Conservation (phyloP, 805 yeast genomes). For the Cyberlindnera lachancei region DNA sequence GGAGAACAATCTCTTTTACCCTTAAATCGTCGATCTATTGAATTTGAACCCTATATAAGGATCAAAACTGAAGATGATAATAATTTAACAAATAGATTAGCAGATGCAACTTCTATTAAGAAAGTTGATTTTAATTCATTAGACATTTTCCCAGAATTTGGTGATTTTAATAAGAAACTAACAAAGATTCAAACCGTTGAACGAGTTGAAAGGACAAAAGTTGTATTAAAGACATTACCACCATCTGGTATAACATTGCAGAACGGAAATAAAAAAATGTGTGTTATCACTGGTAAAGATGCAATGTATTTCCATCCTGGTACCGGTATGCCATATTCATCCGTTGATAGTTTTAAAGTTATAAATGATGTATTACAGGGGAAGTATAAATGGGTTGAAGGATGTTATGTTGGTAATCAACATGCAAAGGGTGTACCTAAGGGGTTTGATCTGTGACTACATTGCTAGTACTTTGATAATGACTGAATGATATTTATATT, state of each 20-base stretch:
- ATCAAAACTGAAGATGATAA: slow-evolving; percentile 26
- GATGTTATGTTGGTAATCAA: slow-evolving; percentile 41
- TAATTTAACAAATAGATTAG: slow-evolving; percentile 1
- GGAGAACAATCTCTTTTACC: slow-evolving; percentile 53
- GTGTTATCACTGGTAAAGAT: slow-evolving; percentile 70
- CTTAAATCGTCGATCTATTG: slow-evolving; percentile 44
- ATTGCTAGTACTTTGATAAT: slow-evolving; percentile 1
- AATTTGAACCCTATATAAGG: slow-evolving; percentile 43
- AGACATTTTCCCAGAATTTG: slow-evolving; percentile 46
- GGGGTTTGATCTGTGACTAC: slow-evolving; percentile 47
- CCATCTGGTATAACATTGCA: slow-evolving; percentile 70
- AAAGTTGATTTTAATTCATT: slow-evolving; percentile 33
- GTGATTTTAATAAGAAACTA: slow-evolving; percentile 42
- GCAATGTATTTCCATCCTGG: slow-evolving; percentile 85
- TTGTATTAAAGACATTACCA: slow-evolving; percentile 56
- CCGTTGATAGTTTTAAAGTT: slow-evolving; percentile 71
- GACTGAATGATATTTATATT: background rate
- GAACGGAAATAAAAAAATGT: slow-evolving; percentile 57
- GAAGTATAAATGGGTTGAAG: slow-evolving; percentile 46
- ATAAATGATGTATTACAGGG: slow-evolving; percentile 46
- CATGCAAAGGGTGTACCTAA: slow-evolving; percentile 87
- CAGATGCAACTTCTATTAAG: slow-evolving; percentile 27
- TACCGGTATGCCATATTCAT: slow-evolving; percentile 79
- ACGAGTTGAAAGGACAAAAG: slow-evolving; percentile 35
- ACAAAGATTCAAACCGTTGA: slow-evolving; percentile 17